Base-by-base conservation (phyloP, 192 early-diverging fungal genomes). In the Backusella tarrabulga region DNA sequence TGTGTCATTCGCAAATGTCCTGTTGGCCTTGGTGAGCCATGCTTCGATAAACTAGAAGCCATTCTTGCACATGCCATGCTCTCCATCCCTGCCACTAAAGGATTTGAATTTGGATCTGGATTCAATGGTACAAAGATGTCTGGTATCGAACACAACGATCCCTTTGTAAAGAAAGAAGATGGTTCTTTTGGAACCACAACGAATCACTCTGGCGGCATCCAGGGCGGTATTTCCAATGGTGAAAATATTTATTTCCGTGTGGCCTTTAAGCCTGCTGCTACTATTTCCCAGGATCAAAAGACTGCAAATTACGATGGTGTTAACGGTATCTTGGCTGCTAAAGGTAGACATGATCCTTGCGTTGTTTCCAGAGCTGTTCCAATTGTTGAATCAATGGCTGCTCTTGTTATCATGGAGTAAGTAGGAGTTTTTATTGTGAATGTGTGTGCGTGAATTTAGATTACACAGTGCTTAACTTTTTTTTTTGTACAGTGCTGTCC, bases 1-100 rank as follows among this genome's bases (percentile, higher is more conserved):
- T 99, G 97, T 81, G 96, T 99, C 29, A 96, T 99, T 83, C 90
- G 97, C 67, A 95, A 96, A 75, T 88, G 91, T 21, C 97, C 97
- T 2, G 81, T 86, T n/a, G 97, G 97, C 2, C 86, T 99, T 44
- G 97, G 97, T 60, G 97, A 99, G 83, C 97, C 97, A 12, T 95
- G 95, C 84, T 99, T 99, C 77, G 98, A 99, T 83, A 99, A 99
- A 82, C 86, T 98, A 34, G 97, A 99, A 86, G 97, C 98, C 9
- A 84, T 91, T 74, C 84, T 99, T 69, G 98, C 98, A 6, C 97
- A 99, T 79, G 98, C 97, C 11, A 99, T 99, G 98, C 84, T 99
- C 71, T 97, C 96, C 15, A 97, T 99, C 73, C 98, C 98, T 14
- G 97, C 98, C 3, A 99, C 98, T n/a, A 99, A 99, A 82, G 94